Conservation (phyloP, 805 yeast species). For the Wickerhamiella musiphila region DNA sequence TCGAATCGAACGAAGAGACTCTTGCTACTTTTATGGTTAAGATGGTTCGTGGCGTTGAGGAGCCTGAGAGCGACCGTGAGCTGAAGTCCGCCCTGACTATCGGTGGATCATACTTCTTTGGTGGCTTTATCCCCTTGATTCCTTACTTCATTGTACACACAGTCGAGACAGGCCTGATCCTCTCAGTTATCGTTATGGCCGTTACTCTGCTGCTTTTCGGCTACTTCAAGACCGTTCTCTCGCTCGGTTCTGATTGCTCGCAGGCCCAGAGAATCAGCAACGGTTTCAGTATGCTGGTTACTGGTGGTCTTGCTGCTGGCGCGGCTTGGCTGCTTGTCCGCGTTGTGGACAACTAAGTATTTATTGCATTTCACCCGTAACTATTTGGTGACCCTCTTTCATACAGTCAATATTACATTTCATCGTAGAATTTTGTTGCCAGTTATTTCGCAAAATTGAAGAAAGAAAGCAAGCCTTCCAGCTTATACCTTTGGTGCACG, state of each 20-base stretch:
- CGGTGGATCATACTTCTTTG: slow-evolving; percentile 74
- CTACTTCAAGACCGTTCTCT: slow-evolving; percentile 61
- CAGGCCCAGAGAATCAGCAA: slow-evolving; percentile 31
- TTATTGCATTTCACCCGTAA: slow-evolving; percentile 2
- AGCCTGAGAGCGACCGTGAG: slow-evolving; percentile 87
- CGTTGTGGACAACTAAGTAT: slow-evolving; percentile 1
- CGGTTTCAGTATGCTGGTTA: slow-evolving; percentile 83
- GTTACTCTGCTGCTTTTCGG: slow-evolving; percentile 81
- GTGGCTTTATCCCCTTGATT: slow-evolving; percentile 79
- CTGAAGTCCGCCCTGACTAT: slow-evolving; percentile 76
- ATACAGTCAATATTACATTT: no score
- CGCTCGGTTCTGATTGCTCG: slow-evolving; percentile 69
- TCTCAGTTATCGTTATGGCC: slow-evolving; percentile 65
- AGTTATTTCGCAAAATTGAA: no score
- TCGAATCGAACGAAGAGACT: slow-evolving; percentile 58
- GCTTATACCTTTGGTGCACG: no score
- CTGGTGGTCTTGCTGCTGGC: slow-evolving; percentile 95
- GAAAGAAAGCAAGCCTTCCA: no score
- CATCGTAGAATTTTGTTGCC: no score
- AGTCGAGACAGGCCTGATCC: slow-evolving; percentile 60
- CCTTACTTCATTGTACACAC: slow-evolving; percentile 74
- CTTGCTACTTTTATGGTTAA: slow-evolving; percentile 77
- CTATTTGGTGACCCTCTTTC: no score
- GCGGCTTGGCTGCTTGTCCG: slow-evolving; percentile 83
- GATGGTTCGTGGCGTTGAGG: slow-evolving; percentile 84